phyloP scores from a whole-genome alignment of 129 eudicot species.

The Scalesia atractyloides region DNA sequence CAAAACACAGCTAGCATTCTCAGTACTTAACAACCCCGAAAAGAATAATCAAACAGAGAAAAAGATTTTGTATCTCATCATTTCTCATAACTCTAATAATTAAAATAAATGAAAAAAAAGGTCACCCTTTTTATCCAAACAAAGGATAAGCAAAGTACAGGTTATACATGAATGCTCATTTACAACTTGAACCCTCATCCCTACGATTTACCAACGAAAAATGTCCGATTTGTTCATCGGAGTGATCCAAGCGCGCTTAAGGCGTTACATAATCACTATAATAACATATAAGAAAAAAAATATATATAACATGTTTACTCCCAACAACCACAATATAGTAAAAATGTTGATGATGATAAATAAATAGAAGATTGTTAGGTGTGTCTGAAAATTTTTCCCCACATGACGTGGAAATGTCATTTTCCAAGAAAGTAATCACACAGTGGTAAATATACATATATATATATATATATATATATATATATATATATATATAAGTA shows the following conservation, averaged over 20 bases:
- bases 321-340: background rate
- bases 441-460: background rate
- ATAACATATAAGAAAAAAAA: no score
- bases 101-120: conserved; percentile 21
- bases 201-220: no score
- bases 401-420: conserved; percentile 37
- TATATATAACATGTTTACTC: no score
- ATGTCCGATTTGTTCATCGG: no score
- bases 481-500: background rate
- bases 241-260: no score
- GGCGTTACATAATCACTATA: no score
- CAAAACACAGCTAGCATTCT: no score
- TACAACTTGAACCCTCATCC: no score
- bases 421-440: conserved; percentile 16
- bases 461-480: no score
- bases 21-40: no score
- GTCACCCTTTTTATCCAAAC: conserved; percentile 10
- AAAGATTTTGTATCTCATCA: background rate
- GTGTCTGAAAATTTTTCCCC: conserved; percentile 21
- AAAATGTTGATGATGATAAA: background rate
- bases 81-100: conserved; percentile 12
- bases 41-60: no score
- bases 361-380: conserved; percentile 9
- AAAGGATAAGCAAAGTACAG: conserved; percentile 12
- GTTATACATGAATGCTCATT: no score